A percentile compares a stretch with the other conserved stretches of the same genome.
Evolutionary conservation across 208 protist genomes (phyloP).

Genomic region (Crithidia fasciculata): DNA sequence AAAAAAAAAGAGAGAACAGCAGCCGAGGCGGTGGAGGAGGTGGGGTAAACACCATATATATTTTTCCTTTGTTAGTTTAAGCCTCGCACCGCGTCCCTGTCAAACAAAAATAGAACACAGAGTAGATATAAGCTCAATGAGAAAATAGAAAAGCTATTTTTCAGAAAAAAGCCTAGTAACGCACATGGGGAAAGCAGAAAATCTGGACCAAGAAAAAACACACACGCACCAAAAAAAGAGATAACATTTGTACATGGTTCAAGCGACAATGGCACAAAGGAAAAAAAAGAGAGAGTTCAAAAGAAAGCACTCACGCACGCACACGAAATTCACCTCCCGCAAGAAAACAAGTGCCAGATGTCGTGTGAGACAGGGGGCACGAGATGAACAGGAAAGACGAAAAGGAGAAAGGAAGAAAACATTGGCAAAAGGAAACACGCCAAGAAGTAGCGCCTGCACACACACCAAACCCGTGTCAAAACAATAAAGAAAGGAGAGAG

Average conservation of each 20-base stretch:
- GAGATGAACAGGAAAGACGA: background rate
- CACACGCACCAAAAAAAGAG: too few species aligned
- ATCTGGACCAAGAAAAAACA: background rate
- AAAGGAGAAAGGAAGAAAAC: constrained; percentile 5
- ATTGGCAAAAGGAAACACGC: background rate
- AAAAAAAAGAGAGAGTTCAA: background rate
- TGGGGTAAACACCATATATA: too few species aligned
- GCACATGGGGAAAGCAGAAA: background rate
- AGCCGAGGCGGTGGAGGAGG: too few species aligned
- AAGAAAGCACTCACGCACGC: background rate
- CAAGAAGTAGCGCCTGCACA: background rate
- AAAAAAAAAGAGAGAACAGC: background rate
- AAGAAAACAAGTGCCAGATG: too few species aligned
- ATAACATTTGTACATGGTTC: background rate
- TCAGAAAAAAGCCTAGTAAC: background rate
- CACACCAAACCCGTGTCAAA: background rate
- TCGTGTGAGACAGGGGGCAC: too few species aligned
- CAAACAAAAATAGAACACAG: too few species aligned
- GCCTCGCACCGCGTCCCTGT: too few species aligned
- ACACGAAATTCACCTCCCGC: background rate
- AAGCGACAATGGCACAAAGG: background rate
- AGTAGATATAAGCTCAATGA: too few species aligned
- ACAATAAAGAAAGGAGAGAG: background rate
- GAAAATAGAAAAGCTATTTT: too few species aligned
- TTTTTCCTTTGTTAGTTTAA: too few species aligned